Evolutionary conservation across 129 eudicot species (phyloP).

Genomic region (Centella asiatica): DNA sequence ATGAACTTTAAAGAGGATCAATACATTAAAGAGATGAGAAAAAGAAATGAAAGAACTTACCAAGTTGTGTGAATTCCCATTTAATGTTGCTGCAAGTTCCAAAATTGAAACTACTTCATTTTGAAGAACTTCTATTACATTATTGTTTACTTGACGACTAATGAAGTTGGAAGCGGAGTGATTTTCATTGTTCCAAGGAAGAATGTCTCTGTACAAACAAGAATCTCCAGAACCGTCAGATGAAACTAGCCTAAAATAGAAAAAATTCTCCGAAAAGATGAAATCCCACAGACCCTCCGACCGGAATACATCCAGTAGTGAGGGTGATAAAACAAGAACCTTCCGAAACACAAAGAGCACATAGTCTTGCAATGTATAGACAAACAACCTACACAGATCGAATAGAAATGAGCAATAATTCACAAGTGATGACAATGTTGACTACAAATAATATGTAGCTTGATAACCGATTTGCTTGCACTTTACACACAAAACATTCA

Average conservation of each 20-base stretch:
- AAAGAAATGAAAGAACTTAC: slow-evolving; percentile 36
- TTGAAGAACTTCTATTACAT: slow-evolving; percentile 51
- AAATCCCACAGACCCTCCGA: slow-evolving; percentile 90
- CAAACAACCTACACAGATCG: slow-evolving; percentile 55
- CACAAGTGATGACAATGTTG: not conserved
- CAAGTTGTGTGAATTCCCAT: slow-evolving; percentile 66
- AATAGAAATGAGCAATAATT: slow-evolving; percentile 3
- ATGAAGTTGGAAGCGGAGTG: slow-evolving; percentile 30
- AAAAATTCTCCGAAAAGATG: slow-evolving; percentile 81
- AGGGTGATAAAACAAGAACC: slow-evolving; percentile 58
- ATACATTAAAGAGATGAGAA: slow-evolving; percentile 2
- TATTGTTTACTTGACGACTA: slow-evolving; percentile 18
- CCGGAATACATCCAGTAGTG: slow-evolving; percentile 66
- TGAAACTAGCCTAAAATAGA: slow-evolving; percentile 62
- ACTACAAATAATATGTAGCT: not conserved
- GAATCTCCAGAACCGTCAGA: slow-evolving; percentile 37
- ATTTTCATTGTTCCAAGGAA: slow-evolving; percentile 23
- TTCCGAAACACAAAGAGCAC: slow-evolving; percentile 64
- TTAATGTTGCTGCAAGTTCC: slow-evolving; percentile 80
- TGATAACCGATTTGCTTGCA: too few species aligned
- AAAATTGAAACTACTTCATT: slow-evolving; percentile 65
- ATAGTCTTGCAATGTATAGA: slow-evolving; percentile 58
- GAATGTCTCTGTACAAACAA: slow-evolving; percentile 30
- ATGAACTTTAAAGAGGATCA: slow-evolving; percentile 5
- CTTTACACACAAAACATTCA: slow-evolving; percentile 18